phyloP scores from a whole-genome alignment of 805 yeast genomes.

The Candida broadrunensis region DNA sequence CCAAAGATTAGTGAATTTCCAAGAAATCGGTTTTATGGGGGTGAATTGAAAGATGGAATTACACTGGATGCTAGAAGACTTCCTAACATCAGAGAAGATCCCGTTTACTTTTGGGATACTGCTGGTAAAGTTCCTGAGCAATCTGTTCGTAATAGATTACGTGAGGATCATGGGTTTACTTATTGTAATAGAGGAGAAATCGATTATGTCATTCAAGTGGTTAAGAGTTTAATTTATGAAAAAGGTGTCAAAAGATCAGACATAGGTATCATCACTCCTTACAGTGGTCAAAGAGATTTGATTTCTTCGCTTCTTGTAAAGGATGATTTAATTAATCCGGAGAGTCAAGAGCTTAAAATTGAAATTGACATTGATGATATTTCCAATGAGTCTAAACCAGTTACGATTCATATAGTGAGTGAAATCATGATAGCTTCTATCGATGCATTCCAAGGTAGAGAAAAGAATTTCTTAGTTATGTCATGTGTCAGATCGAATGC shows the following conservation, averaged over 20 bases:
- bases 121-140: slow-evolving; percentile 45
- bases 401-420: slow-evolving; percentile 47
- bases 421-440: slow-evolving; percentile 54
- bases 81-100: slow-evolving; percentile 45
- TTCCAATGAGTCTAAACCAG: slow-evolving; percentile 41
- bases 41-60: slow-evolving; percentile 56
- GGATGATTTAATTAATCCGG: slow-evolving; percentile 58
- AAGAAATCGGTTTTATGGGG: slow-evolving; percentile 47
- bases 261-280: slow-evolving; percentile 73
- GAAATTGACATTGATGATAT: slow-evolving; percentile 65
- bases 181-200: slow-evolving; percentile 57
- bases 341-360: slow-evolving; percentile 40
- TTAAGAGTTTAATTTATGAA: slow-evolving; percentile 51
- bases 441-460: slow-evolving; percentile 62
- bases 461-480: slow-evolving; percentile 49
- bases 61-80: slow-evolving; percentile 47
- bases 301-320: slow-evolving; percentile 48
- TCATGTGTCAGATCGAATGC: slow-evolving; percentile 67
- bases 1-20: slow-evolving; percentile 62
- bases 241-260: slow-evolving; percentile 48
- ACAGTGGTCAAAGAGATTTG: slow-evolving; percentile 69
- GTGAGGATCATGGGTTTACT: slow-evolving; percentile 55
- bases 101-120: slow-evolving; percentile 62
- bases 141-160: slow-evolving; percentile 44
- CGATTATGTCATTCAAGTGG: slow-evolving; percentile 40